phyloP scores from a whole-genome alignment of 345 rosid genomes.

The Salix dunnii region DNA sequence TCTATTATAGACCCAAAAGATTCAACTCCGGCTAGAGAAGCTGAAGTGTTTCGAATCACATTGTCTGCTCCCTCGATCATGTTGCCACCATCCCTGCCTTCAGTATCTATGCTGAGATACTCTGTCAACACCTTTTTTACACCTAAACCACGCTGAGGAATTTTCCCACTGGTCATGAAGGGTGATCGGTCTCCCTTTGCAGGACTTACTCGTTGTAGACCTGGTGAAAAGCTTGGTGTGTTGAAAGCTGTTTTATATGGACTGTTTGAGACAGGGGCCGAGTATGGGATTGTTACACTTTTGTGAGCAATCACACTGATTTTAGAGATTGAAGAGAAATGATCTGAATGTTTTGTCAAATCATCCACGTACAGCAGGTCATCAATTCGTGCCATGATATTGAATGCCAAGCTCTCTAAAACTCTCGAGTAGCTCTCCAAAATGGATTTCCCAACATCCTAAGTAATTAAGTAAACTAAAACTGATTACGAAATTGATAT shows the following conservation, averaged over 20 bases:
- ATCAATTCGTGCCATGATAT: conserved; percentile 82
- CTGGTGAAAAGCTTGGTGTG: conserved; percentile 77
- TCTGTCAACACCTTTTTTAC: conserved; percentile 74
- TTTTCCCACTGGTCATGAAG: conserved; percentile 40
- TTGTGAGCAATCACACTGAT: conserved; percentile 46
- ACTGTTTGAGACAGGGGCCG: conserved; percentile 54
- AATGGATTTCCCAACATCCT: conserved; percentile 97
- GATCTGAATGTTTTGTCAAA: conserved; percentile 70
- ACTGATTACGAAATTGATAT: neutral
- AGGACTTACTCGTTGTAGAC: conserved; percentile 55
- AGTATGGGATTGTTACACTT: conserved; percentile 48
- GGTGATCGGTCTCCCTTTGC: conserved; percentile 56
- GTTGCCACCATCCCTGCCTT: conserved; percentile 34
- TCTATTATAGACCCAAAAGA: conserved; percentile 31
- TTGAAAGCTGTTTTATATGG: conserved; percentile 64
- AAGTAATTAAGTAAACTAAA: neutral
- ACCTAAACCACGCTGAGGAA: conserved; percentile 51
- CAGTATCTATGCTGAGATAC: conserved; percentile 51
- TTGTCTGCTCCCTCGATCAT: conserved; percentile 22
- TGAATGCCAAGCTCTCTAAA: conserved; percentile 88
- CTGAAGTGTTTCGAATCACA: conserved; percentile 14
- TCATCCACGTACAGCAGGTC: conserved; percentile 87
- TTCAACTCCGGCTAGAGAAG: conserved; percentile 28
- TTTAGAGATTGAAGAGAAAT: conserved; percentile 49
- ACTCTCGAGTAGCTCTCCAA: conserved; percentile 92